phyloP scores from a whole-genome alignment of 768 basidiomycete species.

The Phaffia tasmanica region DNA sequence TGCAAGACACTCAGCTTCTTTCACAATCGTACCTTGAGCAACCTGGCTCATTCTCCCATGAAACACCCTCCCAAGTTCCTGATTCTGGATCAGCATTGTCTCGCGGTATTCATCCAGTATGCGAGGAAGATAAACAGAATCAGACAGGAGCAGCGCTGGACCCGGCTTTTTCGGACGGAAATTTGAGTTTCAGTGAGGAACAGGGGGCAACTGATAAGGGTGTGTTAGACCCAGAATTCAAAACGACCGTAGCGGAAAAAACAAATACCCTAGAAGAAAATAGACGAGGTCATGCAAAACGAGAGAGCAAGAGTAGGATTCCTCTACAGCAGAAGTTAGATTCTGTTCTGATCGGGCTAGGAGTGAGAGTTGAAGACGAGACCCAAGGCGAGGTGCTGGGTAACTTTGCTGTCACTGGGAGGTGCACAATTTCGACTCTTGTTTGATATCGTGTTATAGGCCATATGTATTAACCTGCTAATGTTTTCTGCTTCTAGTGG shows the following conservation, averaged over 20 bases:
- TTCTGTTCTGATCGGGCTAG: slow-evolving; percentile 3
- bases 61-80: background rate
- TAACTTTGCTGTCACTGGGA: slow-evolving; percentile 23
- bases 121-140: too few relatives aligned
- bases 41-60: background rate
- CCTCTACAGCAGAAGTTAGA: background rate
- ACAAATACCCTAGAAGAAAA: background rate
- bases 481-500: slow-evolving; percentile 53
- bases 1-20: slow-evolving; percentile 21
- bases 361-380: slow-evolving; percentile 12
- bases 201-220: background rate
- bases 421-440: slow-evolving; percentile 29
- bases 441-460: slow-evolving; percentile 38
- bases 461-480: slow-evolving; percentile 56
- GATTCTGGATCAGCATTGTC: too few relatives aligned
- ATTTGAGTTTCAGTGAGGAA: too few relatives aligned
- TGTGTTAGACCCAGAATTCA: background rate
- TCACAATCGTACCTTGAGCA: slow-evolving; percentile 2
- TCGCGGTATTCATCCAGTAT: too few relatives aligned
- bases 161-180: too few relatives aligned
- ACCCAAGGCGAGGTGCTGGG: slow-evolving; percentile 26
- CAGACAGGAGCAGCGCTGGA: too few relatives aligned
- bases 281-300: slow-evolving; percentile 9
- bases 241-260: background rate
- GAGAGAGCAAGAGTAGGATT: background rate